Conservation (phyloP, 257 asterid species). For the Thymus quinquecostatus region DNA sequence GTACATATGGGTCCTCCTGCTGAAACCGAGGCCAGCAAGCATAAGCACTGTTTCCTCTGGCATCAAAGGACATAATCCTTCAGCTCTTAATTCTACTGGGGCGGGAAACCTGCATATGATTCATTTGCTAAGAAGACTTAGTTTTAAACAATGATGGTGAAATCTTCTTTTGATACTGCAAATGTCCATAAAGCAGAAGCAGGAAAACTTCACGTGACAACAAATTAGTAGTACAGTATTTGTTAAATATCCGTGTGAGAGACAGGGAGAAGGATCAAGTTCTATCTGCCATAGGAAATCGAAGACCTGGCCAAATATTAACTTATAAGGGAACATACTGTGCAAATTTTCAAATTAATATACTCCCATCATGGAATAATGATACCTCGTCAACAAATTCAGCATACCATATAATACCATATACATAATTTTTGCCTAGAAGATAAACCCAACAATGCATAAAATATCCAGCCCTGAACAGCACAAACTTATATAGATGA, state of each 20-base stretch:
- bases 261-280: background rate
- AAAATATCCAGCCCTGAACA: background rate
- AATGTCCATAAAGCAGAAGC: background rate
- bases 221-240: background rate
- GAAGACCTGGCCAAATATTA: background rate
- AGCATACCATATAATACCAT: background rate
- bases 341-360: background rate
- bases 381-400: background rate
- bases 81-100: slow-evolving; percentile 60
- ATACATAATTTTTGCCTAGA: background rate
- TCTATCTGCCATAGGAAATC: background rate
- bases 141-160: slow-evolving; percentile 6
- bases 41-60: slow-evolving; percentile 98
- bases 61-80: slow-evolving; percentile 97
- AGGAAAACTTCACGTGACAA: background rate
- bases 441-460: slow-evolving; percentile 5
- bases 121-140: slow-evolving; percentile 14
- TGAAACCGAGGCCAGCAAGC: slow-evolving; percentile 97
- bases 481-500: slow-evolving; percentile 15
- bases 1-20: slow-evolving; percentile 77
- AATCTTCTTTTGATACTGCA: background rate
- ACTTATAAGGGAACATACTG: background rate
- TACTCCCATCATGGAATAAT: background rate
- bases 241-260: background rate
- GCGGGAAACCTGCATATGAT: slow-evolving; percentile 73